Evolutionary conservation across 169 alveolate species (phyloP).

Genomic region (Plasmodium falciparum): DNA sequence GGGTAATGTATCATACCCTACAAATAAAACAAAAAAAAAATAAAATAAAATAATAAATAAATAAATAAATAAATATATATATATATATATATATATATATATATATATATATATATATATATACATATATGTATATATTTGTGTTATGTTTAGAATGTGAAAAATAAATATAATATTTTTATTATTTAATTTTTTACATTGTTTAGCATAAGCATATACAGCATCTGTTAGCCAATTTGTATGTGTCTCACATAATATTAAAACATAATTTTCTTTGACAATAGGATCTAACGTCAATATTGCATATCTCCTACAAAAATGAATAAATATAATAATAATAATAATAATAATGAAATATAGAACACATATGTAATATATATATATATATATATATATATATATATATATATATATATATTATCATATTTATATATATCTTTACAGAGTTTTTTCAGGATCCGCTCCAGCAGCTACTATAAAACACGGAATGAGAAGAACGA

Average conservation of each 20-base stretch:
- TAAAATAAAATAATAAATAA: no score
- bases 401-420: slow-evolving; percentile 2
- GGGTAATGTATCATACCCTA: slow-evolving; percentile 86
- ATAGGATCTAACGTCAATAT: slow-evolving; percentile 63
- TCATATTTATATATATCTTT: neutral
- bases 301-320: slow-evolving; percentile 41
- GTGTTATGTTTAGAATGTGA: no score
- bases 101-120: no score
- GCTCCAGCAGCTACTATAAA: slow-evolving; percentile 65
- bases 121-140: no score
- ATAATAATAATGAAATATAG: neutral
- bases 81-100: no score
- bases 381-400: neutral
- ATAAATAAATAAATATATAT: neutral
- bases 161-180: slow-evolving; percentile 5
- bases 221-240: slow-evolving; percentile 63
- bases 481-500: slow-evolving; percentile 61
- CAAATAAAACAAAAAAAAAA: no score
- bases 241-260: slow-evolving; percentile 59
- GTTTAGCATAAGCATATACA: slow-evolving; percentile 69
- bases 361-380: neutral
- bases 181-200: slow-evolving; percentile 25
- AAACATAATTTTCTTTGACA: slow-evolving; percentile 60
- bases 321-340: neutral
- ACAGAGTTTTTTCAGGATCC: slow-evolving; percentile 72